Evolutionary conservation across 2,329 filamentous ascomycete species (phyloP), one percentile per base, ranked within the genome.

Genomic region (Sarocladium brachiariae): DNA sequence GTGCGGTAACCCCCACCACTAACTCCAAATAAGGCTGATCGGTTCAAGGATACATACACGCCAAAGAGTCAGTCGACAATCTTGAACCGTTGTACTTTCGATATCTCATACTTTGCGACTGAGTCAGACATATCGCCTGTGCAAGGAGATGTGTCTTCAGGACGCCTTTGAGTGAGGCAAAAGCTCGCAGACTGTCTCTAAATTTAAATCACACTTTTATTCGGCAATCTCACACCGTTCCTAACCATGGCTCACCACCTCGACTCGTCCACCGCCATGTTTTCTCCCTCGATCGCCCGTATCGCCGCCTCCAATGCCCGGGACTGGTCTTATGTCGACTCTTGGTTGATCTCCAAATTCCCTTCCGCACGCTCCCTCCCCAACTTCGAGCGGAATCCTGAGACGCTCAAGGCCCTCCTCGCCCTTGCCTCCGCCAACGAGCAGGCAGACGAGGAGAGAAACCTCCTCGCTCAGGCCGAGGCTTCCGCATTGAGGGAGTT

Each of bases 251-350:
- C 49, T 53, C 25, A 31, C 41, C 30, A 14, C 34, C 13, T 39
- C 6, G 39, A 50, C 19, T 61, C 63, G 19, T 61, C 62, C 21
- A 63, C 76, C 11, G 79, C 81, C 54, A 83, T 86, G 51, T 86
- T 86, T 68, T 86, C 83, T 3, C 83, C 83, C 11, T 83, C 81
- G 0, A 71, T 83, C 27, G 81, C 82, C 49, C 85, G 89, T 53
- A 84, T 87, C 54, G 87, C 89, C 57, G 86, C 87, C 55, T 86
- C 87, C 11, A 83, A 87, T 55, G 87, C 89, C 43, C 91, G 92
- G 63, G 91, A 96, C 68, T 97, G 92, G 92, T 84, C 83, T 51
- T 89, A 87, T 57, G 79, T 96, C 58, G 89, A 95, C 67, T 74
- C 75, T 59, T 97, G 92, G 91, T 80, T 96, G 10, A 74, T 76